A percentile compares a stretch with the other conserved stretches of the same genome.
Conservation (phyloP, 2,329 filamentous ascomycete genomes). For the Lachnellula subtilissima region DNA sequence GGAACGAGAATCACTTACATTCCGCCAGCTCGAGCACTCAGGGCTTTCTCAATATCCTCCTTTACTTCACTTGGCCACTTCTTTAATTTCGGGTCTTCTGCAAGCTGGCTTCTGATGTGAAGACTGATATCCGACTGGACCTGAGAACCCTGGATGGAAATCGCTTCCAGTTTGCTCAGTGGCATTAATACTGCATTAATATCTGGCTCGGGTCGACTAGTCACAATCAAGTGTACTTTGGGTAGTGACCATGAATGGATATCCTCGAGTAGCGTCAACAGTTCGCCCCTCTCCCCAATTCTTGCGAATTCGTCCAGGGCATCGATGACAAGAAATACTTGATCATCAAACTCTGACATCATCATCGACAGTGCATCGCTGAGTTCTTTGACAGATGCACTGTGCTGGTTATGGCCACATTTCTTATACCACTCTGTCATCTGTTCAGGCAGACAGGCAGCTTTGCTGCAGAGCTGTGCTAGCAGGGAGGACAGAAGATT, state of each 20-base stretch:
- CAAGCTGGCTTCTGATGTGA: constrained; percentile 24
- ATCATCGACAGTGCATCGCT: constrained; percentile 21
- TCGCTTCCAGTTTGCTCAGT: constrained; percentile 9
- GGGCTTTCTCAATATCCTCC: constrained; percentile 21
- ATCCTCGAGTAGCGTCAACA: constrained; percentile 2
- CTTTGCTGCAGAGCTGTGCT: constrained; percentile 30
- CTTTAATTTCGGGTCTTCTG: constrained; percentile 17
- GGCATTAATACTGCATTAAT: constrained; percentile 18
- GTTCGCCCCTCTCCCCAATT: constrained; percentile 4
- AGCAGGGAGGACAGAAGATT: constrained; percentile 36
- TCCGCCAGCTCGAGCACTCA: constrained; percentile 26
- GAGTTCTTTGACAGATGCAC: constrained; percentile 26
- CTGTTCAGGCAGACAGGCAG: constrained; percentile 6
- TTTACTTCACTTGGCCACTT: constrained; percentile 23
- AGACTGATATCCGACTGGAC: constrained; percentile 26
- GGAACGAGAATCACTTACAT: constrained; percentile 27
- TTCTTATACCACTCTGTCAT: constrained; percentile 28
- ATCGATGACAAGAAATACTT: constrained; percentile 27
- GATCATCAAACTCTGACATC: constrained; percentile 22
- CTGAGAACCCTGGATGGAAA: constrained; percentile 20
- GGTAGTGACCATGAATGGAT: not conserved
- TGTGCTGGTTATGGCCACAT: constrained; percentile 19
- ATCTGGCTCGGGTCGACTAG: constrained; percentile 27
- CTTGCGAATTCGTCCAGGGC: constrained; percentile 29
- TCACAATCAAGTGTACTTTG: constrained; percentile 10